Percentiles rank a stretch among this genome's conserved stretches.
These are phyloP conservation scores for Leishmania tarentolae DNA, from an alignment of 208 protist genomes.

Conservation along the genomic window DNA sequence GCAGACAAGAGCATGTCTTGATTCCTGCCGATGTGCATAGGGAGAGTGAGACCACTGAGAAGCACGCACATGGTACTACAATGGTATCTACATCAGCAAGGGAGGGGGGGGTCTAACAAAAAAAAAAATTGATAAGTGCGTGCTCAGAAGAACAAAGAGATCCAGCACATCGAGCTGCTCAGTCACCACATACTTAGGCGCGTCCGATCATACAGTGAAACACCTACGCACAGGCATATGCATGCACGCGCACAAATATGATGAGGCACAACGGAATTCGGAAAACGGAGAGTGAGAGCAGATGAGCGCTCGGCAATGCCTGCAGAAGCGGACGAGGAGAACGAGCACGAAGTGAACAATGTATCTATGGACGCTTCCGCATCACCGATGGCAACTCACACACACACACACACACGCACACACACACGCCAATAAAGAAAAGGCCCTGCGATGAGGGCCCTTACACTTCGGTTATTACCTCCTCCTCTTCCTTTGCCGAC, in stretches of 20 bases:
- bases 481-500: slow-evolving; percentile 4
- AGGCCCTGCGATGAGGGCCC: not conserved
- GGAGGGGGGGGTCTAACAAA: not conserved
- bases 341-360: too few relatives aligned
- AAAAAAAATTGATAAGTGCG: too few relatives aligned
- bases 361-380: too few relatives aligned
- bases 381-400: too few relatives aligned
- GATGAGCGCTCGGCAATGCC: not conserved
- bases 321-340: not conserved
- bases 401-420: not conserved
- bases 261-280: not conserved
- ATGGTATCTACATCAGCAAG: not conserved
- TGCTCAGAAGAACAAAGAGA: not conserved
- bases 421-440: not conserved
- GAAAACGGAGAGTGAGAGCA: not conserved
- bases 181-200: not conserved
- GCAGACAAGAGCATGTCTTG: not conserved
- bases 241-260: not conserved
- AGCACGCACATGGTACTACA: not conserved
- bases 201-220: not conserved
- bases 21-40: not conserved
- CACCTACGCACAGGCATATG: too few relatives aligned
- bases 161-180: not conserved
- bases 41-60: not conserved
- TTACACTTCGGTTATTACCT: not conserved